Conservation (phyloP, 2,329 filamentous ascomycete genomes). For the Phyllosticta capitalensis region DNA sequence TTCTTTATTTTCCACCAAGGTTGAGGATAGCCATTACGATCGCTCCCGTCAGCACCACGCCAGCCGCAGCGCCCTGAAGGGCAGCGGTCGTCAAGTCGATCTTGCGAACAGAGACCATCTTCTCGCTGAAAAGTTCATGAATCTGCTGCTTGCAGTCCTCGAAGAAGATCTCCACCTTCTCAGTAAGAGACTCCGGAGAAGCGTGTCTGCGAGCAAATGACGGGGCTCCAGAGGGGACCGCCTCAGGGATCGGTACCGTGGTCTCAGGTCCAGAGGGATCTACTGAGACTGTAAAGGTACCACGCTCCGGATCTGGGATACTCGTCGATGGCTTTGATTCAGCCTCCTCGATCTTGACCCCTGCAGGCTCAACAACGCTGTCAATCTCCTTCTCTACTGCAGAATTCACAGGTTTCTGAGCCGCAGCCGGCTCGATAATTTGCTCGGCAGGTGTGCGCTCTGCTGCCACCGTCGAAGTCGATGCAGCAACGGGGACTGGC, state of each 20-base stretch:
- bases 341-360: constrained; percentile 6
- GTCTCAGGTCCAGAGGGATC: constrained; percentile 2
- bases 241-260: constrained; percentile 6
- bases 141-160: constrained; percentile 12
- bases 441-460: not conserved
- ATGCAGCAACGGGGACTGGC: not conserved
- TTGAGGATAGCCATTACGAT: not conserved
- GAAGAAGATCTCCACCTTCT: not conserved
- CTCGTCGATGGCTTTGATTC: not conserved
- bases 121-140: constrained; percentile 35
- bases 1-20: not conserved
- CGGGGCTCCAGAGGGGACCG: not conserved
- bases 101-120: constrained; percentile 34
- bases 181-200: not conserved
- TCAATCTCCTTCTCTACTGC: constrained; percentile 17
- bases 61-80: constrained; percentile 35
- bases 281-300: not conserved
- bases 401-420: not conserved
- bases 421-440: not conserved
- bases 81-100: constrained; percentile 38
- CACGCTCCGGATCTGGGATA: not conserved
- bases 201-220: not conserved
- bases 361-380: constrained; percentile 14
- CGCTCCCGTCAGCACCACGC: constrained; percentile 24
- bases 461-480: not conserved